Evolutionary conservation across 2,329 filamentous ascomycete genomes (phyloP).

Genomic region (Fusarium piperis): DNA sequence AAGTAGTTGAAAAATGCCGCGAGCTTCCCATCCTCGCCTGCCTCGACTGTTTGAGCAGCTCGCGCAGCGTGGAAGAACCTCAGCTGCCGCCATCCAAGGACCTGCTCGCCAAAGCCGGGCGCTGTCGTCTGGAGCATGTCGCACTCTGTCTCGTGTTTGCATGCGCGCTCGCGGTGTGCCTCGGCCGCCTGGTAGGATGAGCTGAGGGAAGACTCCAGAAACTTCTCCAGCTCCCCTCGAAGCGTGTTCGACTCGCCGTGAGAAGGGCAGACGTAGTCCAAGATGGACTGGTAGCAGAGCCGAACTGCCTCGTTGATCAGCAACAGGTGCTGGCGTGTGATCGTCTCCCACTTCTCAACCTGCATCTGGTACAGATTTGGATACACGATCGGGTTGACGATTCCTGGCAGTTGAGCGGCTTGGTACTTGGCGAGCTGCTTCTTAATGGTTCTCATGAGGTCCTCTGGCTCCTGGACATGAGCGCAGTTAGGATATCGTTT

Average conservation of each 20-base stretch:
- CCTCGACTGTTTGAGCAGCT: not conserved
- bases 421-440: conserved; percentile 41
- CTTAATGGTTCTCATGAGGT: conserved; percentile 33
- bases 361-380: conserved; percentile 45
- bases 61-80: conserved; percentile 27
- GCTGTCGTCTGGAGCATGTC: conserved; percentile 36
- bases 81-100: conserved; percentile 30
- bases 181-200: not conserved
- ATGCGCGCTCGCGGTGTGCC: conserved; percentile 2
- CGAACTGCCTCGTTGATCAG: conserved; percentile 27
- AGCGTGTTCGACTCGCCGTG: conserved; percentile 27
- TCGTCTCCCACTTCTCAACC: conserved; percentile 44
- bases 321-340: conserved; percentile 40
- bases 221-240: conserved; percentile 15
- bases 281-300: conserved; percentile 23
- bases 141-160: conserved; percentile 21
- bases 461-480: not conserved
- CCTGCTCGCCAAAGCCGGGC: conserved; percentile 30
- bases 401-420: conserved; percentile 45
- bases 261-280: conserved; percentile 27
- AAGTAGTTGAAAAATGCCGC: conserved; percentile 1
- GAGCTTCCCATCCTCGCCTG: not conserved
- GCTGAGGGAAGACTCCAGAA: conserved; percentile 3
- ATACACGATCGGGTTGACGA: conserved; percentile 47
- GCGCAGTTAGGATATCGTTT: conserved; percentile 9